A percentile compares a stretch with the other conserved stretches of the same genome.
Evolutionary conservation across 1,284 basidiomycete genomes (phyloP).

Genomic region (Fomitopsis schrenkii): DNA sequence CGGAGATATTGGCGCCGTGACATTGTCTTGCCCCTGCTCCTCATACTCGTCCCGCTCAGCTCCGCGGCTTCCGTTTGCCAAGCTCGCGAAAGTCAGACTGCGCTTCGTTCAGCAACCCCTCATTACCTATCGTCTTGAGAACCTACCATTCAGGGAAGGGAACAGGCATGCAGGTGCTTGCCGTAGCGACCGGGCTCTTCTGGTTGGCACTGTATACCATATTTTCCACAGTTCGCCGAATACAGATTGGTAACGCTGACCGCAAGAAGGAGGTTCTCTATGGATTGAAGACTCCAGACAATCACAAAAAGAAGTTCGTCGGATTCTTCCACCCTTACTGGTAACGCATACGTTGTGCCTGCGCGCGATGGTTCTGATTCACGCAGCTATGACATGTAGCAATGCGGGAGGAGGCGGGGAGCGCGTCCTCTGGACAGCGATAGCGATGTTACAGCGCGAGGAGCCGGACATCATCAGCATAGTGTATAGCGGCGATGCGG

Average conservation of each 20-base stretch:
- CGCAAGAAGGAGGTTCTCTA: slow-evolving; percentile 2
- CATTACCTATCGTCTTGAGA: not conserved
- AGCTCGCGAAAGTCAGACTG: too few relatives aligned
- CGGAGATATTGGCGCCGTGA: too few relatives aligned
- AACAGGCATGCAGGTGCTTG: not conserved
- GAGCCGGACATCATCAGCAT: slow-evolving; percentile 72
- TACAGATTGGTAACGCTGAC: not conserved
- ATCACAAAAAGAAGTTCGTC: slow-evolving; percentile 42
- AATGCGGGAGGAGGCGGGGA: slow-evolving; percentile 98
- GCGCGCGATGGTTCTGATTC: slow-evolving; percentile 27
- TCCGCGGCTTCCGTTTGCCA: too few relatives aligned
- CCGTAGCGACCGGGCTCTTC: not conserved
- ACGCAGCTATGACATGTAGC: slow-evolving; percentile 43
- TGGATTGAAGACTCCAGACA: slow-evolving; percentile 7
- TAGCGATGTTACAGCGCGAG: slow-evolving; percentile 74
- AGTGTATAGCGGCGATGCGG: slow-evolving; percentile 88
- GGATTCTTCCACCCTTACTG: slow-evolving; percentile 98
- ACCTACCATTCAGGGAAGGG: not conserved
- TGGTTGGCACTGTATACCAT: not conserved
- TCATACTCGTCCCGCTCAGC: too few relatives aligned
- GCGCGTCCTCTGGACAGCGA: slow-evolving; percentile 92
- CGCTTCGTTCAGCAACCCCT: too few relatives aligned
- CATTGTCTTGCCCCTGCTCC: too few relatives aligned
- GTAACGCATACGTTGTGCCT: slow-evolving; percentile 40
- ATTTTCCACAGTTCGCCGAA: not conserved